These are phyloP conservation scores for Dovyalis caffra DNA, from an alignment of 345 rosid species.

Conservation along the genomic window DNA sequence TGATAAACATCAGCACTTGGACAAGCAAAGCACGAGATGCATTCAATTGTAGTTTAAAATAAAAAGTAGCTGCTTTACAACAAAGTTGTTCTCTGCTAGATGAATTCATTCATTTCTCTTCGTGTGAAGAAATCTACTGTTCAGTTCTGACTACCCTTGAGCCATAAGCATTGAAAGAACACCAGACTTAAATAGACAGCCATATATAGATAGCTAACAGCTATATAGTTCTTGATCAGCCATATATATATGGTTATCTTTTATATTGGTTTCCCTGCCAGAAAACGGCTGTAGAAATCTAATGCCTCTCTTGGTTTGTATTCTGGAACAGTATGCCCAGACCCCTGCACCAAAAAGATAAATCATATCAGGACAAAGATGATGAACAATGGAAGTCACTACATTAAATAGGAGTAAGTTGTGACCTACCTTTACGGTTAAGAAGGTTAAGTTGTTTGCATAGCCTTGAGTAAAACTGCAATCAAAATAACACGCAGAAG, in stretches of 20 bases:
- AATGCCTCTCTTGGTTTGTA: constrained; percentile 79
- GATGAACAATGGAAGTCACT: not conserved
- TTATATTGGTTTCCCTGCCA: constrained; percentile 52
- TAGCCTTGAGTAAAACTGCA: constrained; percentile 70
- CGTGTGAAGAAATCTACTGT: too few species aligned
- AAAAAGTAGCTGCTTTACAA: too few species aligned
- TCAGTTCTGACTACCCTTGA: too few species aligned
- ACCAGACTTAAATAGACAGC: too few species aligned
- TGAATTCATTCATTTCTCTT: too few species aligned
- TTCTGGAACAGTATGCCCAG: constrained; percentile 91
- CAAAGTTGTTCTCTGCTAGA: too few species aligned
- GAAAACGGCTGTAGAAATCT: constrained; percentile 74
- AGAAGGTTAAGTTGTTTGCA: constrained; percentile 70
- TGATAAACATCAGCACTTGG: too few species aligned
- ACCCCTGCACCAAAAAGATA: constrained; percentile 50
- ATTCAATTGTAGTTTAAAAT: too few species aligned
- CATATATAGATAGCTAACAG: too few species aligned
- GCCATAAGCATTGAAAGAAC: too few species aligned
- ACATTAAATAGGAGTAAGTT: not conserved
- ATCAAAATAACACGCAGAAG: not conserved
- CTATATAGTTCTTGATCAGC: not conserved
- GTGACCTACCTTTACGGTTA: constrained; percentile 64
- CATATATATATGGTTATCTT: not conserved
- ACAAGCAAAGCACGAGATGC: too few species aligned
- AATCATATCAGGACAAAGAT: not conserved